Evolutionary conservation across 257 asterid genomes (phyloP).

Genomic region (Solanum arcanum): DNA sequence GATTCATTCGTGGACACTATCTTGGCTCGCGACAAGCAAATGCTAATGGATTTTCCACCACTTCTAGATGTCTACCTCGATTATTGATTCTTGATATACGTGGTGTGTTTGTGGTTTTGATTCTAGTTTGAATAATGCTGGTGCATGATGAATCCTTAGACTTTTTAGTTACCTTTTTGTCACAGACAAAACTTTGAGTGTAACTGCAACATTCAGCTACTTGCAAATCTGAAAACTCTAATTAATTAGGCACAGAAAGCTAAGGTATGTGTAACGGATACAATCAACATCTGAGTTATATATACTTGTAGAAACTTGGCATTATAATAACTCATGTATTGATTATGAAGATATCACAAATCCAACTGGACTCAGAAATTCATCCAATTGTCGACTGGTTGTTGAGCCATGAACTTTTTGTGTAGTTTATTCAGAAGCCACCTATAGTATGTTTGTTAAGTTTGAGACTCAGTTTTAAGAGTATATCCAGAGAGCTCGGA

Average conservation of each 20-base stretch:
- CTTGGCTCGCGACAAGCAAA: slow-evolving; percentile 63
- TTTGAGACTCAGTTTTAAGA: background rate
- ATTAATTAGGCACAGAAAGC: background rate
- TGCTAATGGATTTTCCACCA: slow-evolving; percentile 54
- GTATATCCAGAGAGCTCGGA: background rate
- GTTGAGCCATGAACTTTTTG: background rate
- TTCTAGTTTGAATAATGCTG: background rate
- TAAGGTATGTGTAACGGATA: background rate
- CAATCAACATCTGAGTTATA: background rate
- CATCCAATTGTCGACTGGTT: background rate
- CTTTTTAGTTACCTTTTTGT: background rate
- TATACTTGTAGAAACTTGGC: background rate
- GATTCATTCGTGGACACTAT: slow-evolving; percentile 72
- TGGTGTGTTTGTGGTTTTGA: background rate
- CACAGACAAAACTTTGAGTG: background rate
- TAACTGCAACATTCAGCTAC: background rate
- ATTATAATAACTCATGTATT: background rate
- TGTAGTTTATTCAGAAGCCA: slow-evolving; percentile 23
- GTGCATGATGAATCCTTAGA: background rate
- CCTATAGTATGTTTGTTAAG: background rate
- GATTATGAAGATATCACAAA: background rate
- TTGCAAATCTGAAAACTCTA: background rate
- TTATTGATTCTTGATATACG: slow-evolving; percentile 12
- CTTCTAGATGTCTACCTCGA: slow-evolving; percentile 38
- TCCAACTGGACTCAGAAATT: background rate